Conservation (phyloP, 805 yeast genomes). For the Naumovozyma castellii region DNA sequence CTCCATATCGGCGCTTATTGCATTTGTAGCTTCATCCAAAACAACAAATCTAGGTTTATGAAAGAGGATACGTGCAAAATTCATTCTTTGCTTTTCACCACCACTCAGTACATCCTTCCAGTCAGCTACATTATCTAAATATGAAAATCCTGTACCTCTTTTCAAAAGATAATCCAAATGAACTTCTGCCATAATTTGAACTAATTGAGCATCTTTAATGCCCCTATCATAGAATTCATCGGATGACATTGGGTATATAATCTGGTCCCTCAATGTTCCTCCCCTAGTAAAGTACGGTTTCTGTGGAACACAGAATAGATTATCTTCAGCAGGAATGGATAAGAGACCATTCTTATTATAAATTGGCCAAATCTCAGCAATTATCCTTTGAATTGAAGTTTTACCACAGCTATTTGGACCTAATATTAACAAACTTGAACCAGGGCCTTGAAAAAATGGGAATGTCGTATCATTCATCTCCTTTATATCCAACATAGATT, state of each 20-base stretch:
- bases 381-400: conserved; percentile 70
- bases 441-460: conserved; percentile 29
- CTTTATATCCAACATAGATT: conserved; percentile 33
- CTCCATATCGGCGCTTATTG: conserved; percentile 82
- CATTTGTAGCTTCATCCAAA: conserved; percentile 90
- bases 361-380: conserved; percentile 89
- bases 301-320: conserved; percentile 75
- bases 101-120: conserved; percentile 93
- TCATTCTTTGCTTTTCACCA: conserved; percentile 88
- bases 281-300: conserved; percentile 65
- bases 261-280: conserved; percentile 84
- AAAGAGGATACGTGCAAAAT: conserved; percentile 77
- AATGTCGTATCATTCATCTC: conserved; percentile 11
- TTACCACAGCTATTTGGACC: conserved; percentile 91
- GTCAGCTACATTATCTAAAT: conserved; percentile 41
- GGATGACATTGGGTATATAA: conserved; percentile 76
- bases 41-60: conserved; percentile 74
- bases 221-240: conserved; percentile 70
- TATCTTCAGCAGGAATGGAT: conserved; percentile 64
- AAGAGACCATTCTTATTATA: conserved; percentile 61
- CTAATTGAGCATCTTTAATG: conserved; percentile 56
- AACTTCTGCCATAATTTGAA: conserved; percentile 61
- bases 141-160: conserved; percentile 45
- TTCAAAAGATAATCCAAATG: conserved; percentile 70
- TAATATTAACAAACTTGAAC: conserved; percentile 65